Evolutionary conservation across 345 rosid species (phyloP).

Genomic region (Citrus australasica): DNA sequence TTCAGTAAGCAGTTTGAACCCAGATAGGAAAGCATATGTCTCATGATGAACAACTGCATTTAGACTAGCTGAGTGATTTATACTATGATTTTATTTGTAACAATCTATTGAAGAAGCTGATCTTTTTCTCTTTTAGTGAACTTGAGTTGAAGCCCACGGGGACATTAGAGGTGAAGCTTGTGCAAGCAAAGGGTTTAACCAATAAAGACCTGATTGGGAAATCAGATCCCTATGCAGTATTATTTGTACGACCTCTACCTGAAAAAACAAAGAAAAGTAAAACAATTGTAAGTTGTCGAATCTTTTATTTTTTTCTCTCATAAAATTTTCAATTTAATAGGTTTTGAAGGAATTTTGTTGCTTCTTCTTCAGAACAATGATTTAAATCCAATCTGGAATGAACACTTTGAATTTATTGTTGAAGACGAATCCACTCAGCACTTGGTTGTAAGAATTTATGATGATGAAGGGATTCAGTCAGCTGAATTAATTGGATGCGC

Average conservation of each 20-base stretch:
- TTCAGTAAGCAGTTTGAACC: not conserved
- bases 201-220: constrained; percentile 95
- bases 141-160: constrained; percentile 95
- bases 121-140: constrained; percentile 54
- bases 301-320: not conserved
- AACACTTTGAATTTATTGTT: constrained; percentile 82
- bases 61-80: constrained; percentile 3
- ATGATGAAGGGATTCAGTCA: constrained; percentile 92
- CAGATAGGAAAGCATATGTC: not conserved
- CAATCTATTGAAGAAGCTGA: constrained; percentile 5
- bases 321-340: not conserved
- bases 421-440: constrained; percentile 94
- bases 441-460: constrained; percentile 79
- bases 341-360: constrained; percentile 11
- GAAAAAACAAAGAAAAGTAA: constrained; percentile 73
- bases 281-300: constrained; percentile 58
- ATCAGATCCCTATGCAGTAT: constrained; percentile 90
- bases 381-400: constrained; percentile 97
- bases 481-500: constrained; percentile 89
- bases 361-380: constrained; percentile 69
- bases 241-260: constrained; percentile 82
- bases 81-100: not conserved
- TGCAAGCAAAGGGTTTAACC: constrained; percentile 87
- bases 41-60: not conserved
- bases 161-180: constrained; percentile 92